Percentiles rank a stretch among this genome's conserved stretches.
These are phyloP conservation scores for Dioszegia crocea DNA, from an alignment of 768 basidiomycete genomes.

Conservation along the genomic window DNA sequence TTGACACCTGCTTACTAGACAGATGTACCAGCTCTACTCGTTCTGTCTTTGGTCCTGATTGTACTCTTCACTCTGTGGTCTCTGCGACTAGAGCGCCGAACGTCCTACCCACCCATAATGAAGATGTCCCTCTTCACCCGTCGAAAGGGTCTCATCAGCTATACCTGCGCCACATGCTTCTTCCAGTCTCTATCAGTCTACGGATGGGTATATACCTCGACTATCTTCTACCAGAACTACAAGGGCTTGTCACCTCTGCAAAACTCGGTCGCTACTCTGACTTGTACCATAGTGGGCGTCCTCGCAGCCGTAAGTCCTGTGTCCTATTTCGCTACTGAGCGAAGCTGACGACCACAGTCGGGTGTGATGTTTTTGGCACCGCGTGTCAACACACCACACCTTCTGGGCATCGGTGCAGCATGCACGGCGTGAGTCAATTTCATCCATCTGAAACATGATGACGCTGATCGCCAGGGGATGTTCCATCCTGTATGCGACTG, in stretches of 20 bases:
- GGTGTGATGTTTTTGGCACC: constrained; percentile 16
- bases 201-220: constrained; percentile 11
- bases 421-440: constrained; percentile 17
- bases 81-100: constrained; percentile 55
- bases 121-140: constrained; percentile 30
- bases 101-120: constrained; percentile 22
- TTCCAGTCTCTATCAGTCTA: constrained; percentile 8
- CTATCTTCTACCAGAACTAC: constrained; percentile 27
- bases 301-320: constrained; percentile 7
- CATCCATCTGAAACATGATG: not conserved
- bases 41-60: constrained; percentile 60
- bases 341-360: not conserved
- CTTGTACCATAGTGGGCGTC: constrained; percentile 1
- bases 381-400: constrained; percentile 16
- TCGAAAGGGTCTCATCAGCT: constrained; percentile 14
- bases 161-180: constrained; percentile 11
- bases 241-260: constrained; percentile 18
- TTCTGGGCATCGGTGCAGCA: constrained; percentile 24
- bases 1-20: not conserved
- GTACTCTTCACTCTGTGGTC: constrained; percentile 64
- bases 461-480: not conserved
- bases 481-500: constrained; percentile 26
- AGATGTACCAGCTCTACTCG: constrained; percentile 67
- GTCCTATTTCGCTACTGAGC: not conserved
- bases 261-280: constrained; percentile 16